phyloP scores from a whole-genome alignment of 371 early-diverging fungal species.

The Mortierella sp. region DNA sequence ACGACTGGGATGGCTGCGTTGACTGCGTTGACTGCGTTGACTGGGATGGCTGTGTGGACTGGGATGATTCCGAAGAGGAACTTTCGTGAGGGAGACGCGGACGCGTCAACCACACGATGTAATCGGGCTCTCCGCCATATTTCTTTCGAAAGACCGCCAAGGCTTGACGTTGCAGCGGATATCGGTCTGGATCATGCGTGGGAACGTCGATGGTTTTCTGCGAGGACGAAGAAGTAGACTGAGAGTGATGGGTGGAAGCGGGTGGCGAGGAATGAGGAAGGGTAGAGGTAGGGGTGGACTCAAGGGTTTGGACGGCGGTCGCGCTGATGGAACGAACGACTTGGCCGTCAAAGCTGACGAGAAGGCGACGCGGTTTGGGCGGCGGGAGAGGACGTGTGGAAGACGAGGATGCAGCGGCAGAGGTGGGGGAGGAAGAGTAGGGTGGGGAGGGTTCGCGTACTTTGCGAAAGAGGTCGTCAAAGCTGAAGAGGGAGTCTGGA shows the following conservation, averaged over 20 bases:
- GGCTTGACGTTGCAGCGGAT: constrained; percentile 18
- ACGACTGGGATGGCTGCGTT: too few species aligned
- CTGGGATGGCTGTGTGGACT: too few species aligned
- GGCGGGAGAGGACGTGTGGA: not conserved
- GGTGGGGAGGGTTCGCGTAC: not conserved
- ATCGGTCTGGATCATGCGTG: not conserved
- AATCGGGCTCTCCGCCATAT: constrained; percentile 6
- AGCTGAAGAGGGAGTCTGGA: constrained; percentile 5
- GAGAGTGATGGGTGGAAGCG: too few species aligned
- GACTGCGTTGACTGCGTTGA: too few species aligned
- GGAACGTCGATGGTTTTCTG: not conserved
- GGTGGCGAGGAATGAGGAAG: too few species aligned
- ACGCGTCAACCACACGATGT: constrained; percentile 17
- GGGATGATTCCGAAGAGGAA: too few species aligned
- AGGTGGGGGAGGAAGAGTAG: not conserved
- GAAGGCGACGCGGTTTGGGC: not conserved
- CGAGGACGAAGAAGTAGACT: not conserved
- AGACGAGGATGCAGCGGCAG: too few species aligned
- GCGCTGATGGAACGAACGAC: constrained; percentile 13
- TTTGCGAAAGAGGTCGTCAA: constrained; percentile 24
- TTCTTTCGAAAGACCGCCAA: constrained; percentile 7
- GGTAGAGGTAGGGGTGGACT: too few species aligned
- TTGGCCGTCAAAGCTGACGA: constrained; percentile 22
- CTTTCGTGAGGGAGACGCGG: too few species aligned
- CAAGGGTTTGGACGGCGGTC: not conserved